Conservation (phyloP, 2,329 filamentous ascomycete genomes). For the Aspergillus sp. region DNA sequence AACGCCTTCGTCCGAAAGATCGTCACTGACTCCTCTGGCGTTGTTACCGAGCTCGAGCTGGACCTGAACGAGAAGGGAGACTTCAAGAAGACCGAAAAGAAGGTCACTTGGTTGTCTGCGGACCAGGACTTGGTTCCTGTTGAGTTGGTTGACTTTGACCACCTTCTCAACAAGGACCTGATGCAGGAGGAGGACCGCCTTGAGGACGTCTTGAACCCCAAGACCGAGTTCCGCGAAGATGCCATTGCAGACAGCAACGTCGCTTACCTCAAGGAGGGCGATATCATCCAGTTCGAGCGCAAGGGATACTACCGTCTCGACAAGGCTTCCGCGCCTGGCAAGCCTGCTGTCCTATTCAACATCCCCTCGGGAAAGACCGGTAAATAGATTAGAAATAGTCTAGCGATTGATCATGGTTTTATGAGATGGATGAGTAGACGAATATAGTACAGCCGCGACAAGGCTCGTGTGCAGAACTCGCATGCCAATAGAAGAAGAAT, state of each 20-base stretch:
- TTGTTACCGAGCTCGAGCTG: conserved; percentile 70
- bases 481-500: background rate
- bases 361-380: conserved; percentile 65
- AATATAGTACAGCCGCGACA: background rate
- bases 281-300: conserved; percentile 93
- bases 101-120: conserved; percentile 87
- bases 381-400: conserved; percentile 25
- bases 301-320: conserved; percentile 92
- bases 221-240: conserved; percentile 72
- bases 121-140: conserved; percentile 77
- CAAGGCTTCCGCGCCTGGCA: conserved; percentile 57
- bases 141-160: conserved; percentile 92
- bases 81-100: conserved; percentile 94
- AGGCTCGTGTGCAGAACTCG: background rate
- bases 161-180: conserved; percentile 92
- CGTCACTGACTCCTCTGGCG: conserved; percentile 51
- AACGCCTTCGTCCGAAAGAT: conserved; percentile 53
- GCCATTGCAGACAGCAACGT: conserved; percentile 82
- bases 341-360: conserved; percentile 65
- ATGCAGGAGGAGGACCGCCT: conserved; percentile 83
- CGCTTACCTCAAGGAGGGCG: conserved; percentile 73
- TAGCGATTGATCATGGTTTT: background rate
- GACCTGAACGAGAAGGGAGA: conserved; percentile 92
- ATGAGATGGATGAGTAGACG: conserved; percentile 3
- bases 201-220: conserved; percentile 77